phyloP scores from a whole-genome alignment of 106 monocot species.

The Posidonia australis region DNA sequence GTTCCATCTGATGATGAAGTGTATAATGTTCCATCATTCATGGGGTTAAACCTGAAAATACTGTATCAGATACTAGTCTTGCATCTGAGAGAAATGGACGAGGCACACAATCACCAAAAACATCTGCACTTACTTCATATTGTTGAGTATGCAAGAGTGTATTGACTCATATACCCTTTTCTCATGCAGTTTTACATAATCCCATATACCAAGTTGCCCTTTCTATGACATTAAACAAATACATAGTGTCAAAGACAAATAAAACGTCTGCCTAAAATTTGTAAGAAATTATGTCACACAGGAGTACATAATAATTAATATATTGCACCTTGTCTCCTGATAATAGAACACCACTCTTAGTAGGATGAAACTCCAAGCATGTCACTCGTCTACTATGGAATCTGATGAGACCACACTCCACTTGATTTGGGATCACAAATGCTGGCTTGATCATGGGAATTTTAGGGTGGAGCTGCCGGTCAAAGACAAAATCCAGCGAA shows the following conservation, averaged over 20 bases:
- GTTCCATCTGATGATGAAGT: constrained; percentile 94
- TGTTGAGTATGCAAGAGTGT: constrained; percentile 87
- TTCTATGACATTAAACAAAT: constrained; percentile 34
- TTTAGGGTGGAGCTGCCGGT: constrained; percentile 48
- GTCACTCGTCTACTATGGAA: constrained; percentile 81
- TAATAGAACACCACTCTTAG: constrained; percentile 46
- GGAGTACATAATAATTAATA: no score
- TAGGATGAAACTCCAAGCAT: constrained; percentile 86
- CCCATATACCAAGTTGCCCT: constrained; percentile 88
- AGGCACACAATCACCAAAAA: not conserved
- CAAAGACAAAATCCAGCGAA: constrained; percentile 61
- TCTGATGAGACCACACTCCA: constrained; percentile 61
- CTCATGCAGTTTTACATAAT: constrained; percentile 71
- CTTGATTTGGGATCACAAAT: constrained; percentile 68
- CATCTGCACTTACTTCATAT: constrained; percentile 64
- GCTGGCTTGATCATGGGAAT: constrained; percentile 61
- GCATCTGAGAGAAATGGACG: not conserved
- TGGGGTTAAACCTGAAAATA: constrained; percentile 46
- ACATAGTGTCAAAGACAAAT: not conserved
- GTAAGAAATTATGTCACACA: no score
- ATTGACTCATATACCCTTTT: constrained; percentile 66
- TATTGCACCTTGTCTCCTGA: constrained; percentile 80
- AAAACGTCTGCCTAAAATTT: no score
- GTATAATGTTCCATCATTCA: constrained; percentile 53
- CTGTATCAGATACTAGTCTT: not conserved